Percentiles rank a stretch among this genome's conserved stretches.
Evolutionary conservation across 129 eudicot genomes (phyloP).

Genomic region (Flaveria bidentis): DNA sequence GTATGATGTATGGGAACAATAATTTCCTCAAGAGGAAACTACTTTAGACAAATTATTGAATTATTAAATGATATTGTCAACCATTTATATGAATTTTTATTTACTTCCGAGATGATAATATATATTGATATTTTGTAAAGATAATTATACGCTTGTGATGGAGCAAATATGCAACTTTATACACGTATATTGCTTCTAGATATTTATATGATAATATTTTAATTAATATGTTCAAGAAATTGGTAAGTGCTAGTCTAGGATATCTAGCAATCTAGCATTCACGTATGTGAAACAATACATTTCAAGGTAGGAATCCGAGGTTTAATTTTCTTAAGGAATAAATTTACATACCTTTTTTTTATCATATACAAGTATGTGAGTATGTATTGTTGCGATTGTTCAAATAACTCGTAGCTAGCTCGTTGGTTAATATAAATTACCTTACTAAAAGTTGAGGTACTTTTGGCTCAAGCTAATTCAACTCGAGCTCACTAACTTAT

Average conservation of each 20-base stretch:
- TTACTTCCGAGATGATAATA: background rate
- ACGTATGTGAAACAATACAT: background rate
- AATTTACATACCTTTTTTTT: background rate
- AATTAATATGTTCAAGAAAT: background rate
- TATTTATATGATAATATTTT: background rate
- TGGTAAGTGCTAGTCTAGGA: background rate
- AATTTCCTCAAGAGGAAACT: constrained; percentile 14
- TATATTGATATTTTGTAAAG: background rate
- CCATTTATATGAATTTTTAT: background rate
- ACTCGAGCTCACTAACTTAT: too few relatives aligned
- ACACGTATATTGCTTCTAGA: background rate
- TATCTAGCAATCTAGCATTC: background rate
- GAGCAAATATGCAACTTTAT: background rate
- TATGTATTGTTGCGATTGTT: too few relatives aligned
- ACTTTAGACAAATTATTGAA: constrained; percentile 9
- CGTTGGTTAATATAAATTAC: too few relatives aligned
- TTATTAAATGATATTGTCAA: constrained; percentile 6
- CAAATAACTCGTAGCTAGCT: too few relatives aligned
- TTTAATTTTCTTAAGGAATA: background rate
- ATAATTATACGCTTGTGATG: background rate
- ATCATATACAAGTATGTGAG: background rate
- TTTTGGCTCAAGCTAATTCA: too few relatives aligned
- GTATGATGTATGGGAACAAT: constrained; percentile 9
- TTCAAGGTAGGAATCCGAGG: background rate
- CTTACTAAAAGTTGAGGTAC: too few relatives aligned